Evolutionary conservation across 805 yeast genomes (phyloP), one percentile per base, ranked within the genome.

Genomic region (Saccharomyces paradoxus): DNA sequence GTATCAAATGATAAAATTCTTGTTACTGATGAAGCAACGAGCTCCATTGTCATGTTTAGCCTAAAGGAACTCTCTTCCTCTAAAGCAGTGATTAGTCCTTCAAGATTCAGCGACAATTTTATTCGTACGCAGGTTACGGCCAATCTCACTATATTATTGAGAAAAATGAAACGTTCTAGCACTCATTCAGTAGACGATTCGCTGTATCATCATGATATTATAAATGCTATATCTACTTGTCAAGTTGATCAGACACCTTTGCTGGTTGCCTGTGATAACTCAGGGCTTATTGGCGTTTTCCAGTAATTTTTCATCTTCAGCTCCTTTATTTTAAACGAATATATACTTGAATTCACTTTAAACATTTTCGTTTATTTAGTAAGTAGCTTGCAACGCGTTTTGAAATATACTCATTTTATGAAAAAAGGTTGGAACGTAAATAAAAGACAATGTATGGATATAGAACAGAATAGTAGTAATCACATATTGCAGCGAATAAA

Each of bases 111-210:
- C 2, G 49, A 48, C 29, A 27, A 50, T 14, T 59, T 62, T 31
- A 48, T 47, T 8, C 53, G 61, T 0, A 44, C 53, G 0, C 63
- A 64, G 31, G 56, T 60, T n/a, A 66, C 66, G 2, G 57, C 67
- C 0, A 63, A 57, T 31, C 51, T 61, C 22, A 56, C 62, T 2
- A 59, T 59, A 21, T 46, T 64, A 4, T 21, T 57, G 6, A 53
- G 57, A 21, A 59, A 52, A 49, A 31, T 13, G 52, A 22, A 22
- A 47, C 22, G 1, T 29, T 24, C 8, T 53, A 50, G 32, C 24
- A 37, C 10, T 21, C 22, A 37, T 17, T 4, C 24, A 17, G 14
- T 22, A 12, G 44, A 29, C 22, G n/a, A 49, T 29, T 49, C 44
- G 14, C n/a, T 22, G 7, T 44, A 41, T 12, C 56, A 55, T 48